These are phyloP conservation scores for Exophiala mesophila DNA, from an alignment of 2,329 filamentous ascomycete species.

Conservation along the genomic window DNA sequence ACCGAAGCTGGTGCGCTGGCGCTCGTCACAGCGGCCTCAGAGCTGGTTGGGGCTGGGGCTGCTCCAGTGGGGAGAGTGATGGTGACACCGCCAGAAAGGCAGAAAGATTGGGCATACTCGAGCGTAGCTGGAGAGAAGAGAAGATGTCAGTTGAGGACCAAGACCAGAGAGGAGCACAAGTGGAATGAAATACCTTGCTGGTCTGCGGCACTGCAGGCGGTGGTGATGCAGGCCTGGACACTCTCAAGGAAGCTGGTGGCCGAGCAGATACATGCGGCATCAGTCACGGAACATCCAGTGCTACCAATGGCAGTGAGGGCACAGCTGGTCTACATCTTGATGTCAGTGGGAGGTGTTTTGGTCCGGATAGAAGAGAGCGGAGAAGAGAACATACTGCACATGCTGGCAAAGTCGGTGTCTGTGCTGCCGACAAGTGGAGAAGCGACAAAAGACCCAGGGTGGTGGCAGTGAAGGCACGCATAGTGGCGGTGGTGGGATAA, in stretches of 20 bases:
- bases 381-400: slow-evolving; percentile 13
- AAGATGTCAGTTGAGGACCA: too few relatives aligned
- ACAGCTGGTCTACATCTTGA: slow-evolving; percentile 7
- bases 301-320: slow-evolving; percentile 12
- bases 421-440: slow-evolving; percentile 13
- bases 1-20: slow-evolving; percentile 5
- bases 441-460: slow-evolving; percentile 11
- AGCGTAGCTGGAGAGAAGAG: slow-evolving; percentile 18
- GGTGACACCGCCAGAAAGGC: slow-evolving; percentile 13
- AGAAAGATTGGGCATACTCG: slow-evolving; percentile 14
- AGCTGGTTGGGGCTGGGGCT: slow-evolving; percentile 42
- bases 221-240: slow-evolving; percentile 17
- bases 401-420: slow-evolving; percentile 13
- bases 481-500: slow-evolving; percentile 1
- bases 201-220: slow-evolving; percentile 15
- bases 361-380: neutral
- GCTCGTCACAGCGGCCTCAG: slow-evolving; percentile 5
- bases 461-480: slow-evolving; percentile 13
- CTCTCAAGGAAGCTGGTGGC: slow-evolving; percentile 11
- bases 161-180: too few relatives aligned
- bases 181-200: slow-evolving; percentile 14
- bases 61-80: slow-evolving; percentile 38
- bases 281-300: slow-evolving; percentile 18
- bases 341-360: neutral
- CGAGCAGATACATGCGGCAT: slow-evolving; percentile 16